Conservation (phyloP, 2,329 filamentous ascomycete species). For the Aureobasidium melanogenum region DNA sequence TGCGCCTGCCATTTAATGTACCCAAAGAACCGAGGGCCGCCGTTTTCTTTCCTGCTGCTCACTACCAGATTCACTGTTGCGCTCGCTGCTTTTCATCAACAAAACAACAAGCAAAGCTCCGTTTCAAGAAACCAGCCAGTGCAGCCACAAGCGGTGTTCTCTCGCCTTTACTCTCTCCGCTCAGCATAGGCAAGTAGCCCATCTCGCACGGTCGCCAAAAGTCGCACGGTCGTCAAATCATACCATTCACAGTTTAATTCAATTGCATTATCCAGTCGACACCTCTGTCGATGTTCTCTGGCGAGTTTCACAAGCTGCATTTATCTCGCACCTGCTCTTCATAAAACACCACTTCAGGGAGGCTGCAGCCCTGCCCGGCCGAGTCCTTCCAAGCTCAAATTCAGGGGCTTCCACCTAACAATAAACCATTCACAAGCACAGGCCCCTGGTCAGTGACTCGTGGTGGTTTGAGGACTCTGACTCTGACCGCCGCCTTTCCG, state of each 20-base stretch:
- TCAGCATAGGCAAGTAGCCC: not conserved
- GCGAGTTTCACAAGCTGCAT: constrained; percentile 1
- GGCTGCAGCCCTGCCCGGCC: not conserved
- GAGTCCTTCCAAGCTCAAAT: not conserved
- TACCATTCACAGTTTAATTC: not conserved
- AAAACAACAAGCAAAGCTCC: not conserved
- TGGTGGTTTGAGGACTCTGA: not conserved
- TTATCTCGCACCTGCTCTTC: not conserved
- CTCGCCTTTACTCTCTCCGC: not conserved
- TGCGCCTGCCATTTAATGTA: not conserved
- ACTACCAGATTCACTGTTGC: not conserved
- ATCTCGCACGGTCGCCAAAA: not conserved
- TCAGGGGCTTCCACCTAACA: not conserved
- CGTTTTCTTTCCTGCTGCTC: not conserved
- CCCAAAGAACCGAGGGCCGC: not conserved
- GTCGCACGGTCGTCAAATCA: not conserved
- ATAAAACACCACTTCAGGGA: not conserved
- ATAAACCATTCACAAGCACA: constrained; percentile 2
- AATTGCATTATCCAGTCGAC: not conserved
- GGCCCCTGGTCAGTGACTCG: not conserved
- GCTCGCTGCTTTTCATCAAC: not conserved
- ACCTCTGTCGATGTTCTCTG: not conserved
- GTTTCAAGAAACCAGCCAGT: not conserved
- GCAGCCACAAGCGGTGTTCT: not conserved
- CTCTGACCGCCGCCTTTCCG: not conserved